Conservation (phyloP, 1,139 yeast species). For the Yamadazyma atlantica region DNA sequence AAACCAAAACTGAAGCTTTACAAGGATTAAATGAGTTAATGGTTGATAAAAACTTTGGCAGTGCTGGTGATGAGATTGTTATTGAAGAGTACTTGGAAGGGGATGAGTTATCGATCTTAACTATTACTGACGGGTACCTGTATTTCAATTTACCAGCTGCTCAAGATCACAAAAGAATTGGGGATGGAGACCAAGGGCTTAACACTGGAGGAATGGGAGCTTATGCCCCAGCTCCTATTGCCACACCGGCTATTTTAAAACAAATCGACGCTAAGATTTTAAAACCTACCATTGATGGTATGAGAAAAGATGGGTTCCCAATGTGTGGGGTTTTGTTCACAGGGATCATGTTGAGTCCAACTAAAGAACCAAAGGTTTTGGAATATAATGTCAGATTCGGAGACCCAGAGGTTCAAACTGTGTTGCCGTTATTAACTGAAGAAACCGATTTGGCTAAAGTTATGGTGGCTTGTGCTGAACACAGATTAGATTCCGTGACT, state of each 20-base stretch:
- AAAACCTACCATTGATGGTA: constrained; percentile 92
- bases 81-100: constrained; percentile 96
- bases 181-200: constrained; percentile 89
- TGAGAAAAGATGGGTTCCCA: constrained; percentile 95
- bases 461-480: constrained; percentile 92
- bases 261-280: constrained; percentile 72
- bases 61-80: constrained; percentile 95
- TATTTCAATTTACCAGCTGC: constrained; percentile 93
- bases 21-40: constrained; percentile 84
- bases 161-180: constrained; percentile 95
- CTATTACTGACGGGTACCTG: constrained; percentile 93
- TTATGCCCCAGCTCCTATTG: constrained; percentile 96
- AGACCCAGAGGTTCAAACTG: constrained; percentile 98
- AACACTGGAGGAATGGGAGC: constrained; percentile 99
- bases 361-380: constrained; percentile 85
- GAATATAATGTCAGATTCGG: constrained; percentile 98
- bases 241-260: constrained; percentile 64
- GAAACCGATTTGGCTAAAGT: constrained; percentile 92
- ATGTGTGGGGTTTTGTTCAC: constrained; percentile 95
- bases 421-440: constrained; percentile 76
- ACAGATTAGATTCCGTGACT: constrained; percentile 82
- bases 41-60: constrained; percentile 87
- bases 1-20: constrained; percentile 78
- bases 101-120: constrained; percentile 90
- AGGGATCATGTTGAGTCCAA: constrained; percentile 86